phyloP scores from a whole-genome alignment of 257 asterid genomes.

The Nicotiana tabacum region DNA sequence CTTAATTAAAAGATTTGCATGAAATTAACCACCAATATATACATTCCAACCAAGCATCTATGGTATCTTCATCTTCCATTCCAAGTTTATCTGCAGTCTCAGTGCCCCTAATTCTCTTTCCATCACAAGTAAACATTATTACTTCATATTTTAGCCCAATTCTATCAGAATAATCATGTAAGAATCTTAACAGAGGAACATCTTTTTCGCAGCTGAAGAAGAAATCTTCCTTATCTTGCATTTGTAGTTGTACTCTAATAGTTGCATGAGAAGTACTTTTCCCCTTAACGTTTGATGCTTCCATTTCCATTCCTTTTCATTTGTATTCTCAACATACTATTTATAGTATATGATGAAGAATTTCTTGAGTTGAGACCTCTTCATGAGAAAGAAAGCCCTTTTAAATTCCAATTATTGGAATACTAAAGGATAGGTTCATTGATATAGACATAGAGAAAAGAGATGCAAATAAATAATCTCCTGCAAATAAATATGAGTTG shows the following conservation, averaged over 20 bases:
- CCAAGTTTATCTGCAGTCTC: not conserved
- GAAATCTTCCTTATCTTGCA: not conserved
- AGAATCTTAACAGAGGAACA: not conserved
- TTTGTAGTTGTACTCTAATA: not conserved
- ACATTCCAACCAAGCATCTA: constrained; percentile 5
- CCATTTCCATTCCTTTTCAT: no score
- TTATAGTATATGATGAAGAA: no score
- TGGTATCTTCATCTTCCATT: constrained; percentile 5
- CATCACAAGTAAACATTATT: constrained; percentile 4
- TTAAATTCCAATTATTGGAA: no score
- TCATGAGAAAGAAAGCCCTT: no score
- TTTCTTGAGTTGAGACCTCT: no score
- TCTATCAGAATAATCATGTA: not conserved
- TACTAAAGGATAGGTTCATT: no score
- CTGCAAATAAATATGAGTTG: no score
- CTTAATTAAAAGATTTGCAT: no score
- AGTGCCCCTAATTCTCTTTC: not conserved
- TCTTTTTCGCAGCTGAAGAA: not conserved
- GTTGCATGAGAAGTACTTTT: not conserved
- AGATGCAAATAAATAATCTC: no score
- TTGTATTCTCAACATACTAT: no score
- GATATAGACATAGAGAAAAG: no score
- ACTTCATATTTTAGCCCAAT: not conserved
- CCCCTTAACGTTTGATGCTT: no score
- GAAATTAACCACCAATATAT: not conserved